Evolutionary conservation across 345 rosid genomes (phyloP).

Genomic region (Kandelia obovata): DNA sequence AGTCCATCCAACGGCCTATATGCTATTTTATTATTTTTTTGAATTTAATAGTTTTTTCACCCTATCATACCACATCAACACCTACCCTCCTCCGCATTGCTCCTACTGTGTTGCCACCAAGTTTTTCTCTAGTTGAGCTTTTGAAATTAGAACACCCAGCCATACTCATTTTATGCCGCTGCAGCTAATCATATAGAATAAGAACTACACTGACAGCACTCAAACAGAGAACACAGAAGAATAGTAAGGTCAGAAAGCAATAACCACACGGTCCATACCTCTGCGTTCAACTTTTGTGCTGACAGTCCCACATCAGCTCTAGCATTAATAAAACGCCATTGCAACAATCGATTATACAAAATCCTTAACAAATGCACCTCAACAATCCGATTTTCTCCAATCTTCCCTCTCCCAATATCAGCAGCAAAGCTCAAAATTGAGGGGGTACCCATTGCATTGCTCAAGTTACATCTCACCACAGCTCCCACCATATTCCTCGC

Average conservation of each 20-base stretch:
- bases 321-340: conserved; percentile 85
- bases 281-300: conserved; percentile 54
- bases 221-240: not conserved
- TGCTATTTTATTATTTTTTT: no score
- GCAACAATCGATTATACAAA: conserved; percentile 67
- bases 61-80: no score
- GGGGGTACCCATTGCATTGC: conserved; percentile 35
- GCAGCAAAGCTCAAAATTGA: conserved; percentile 79
- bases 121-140: no score
- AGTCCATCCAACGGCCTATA: no score
- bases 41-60: no score
- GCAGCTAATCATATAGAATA: not conserved
- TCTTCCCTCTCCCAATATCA: conserved; percentile 66
- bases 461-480: conserved; percentile 36
- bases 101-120: no score
- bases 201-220: not conserved
- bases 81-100: no score
- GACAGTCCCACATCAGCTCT: conserved; percentile 56
- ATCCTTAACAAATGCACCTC: conserved; percentile 74
- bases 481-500: conserved; percentile 40
- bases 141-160: not conserved
- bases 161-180: not conserved
- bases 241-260: not conserved
- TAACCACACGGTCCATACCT: conserved; percentile 44
- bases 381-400: conserved; percentile 55